These are phyloP conservation scores for Corynespora cassiicola DNA, from an alignment of 2,329 filamentous ascomycete species.

Conservation along the genomic window DNA sequence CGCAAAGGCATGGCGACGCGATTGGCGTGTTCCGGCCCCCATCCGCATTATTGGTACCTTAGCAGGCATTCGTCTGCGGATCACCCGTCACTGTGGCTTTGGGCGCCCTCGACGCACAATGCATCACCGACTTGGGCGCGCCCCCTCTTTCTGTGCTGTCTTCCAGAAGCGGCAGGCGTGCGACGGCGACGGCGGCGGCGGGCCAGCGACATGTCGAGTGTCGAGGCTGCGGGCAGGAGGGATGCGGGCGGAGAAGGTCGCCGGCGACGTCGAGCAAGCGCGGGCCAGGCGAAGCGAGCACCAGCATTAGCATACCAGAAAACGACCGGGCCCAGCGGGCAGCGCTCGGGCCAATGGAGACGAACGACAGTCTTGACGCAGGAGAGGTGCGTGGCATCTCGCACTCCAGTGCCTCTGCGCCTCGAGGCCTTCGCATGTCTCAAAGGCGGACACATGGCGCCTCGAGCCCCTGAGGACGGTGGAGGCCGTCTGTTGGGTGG, in stretches of 20 bases:
- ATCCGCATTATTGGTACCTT: slow-evolving; percentile 38
- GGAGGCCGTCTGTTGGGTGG: slow-evolving; percentile 10
- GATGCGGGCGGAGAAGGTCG: neutral
- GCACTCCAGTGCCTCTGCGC: slow-evolving; percentile 16
- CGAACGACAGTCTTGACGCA: too few species aligned
- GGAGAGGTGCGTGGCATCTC: slow-evolving; percentile 18
- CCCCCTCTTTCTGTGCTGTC: slow-evolving; percentile 21
- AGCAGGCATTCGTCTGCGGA: slow-evolving; percentile 33
- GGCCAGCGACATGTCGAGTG: slow-evolving; percentile 8
- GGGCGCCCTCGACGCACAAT: slow-evolving; percentile 30
- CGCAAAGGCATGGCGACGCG: slow-evolving; percentile 11
- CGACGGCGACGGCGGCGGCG: too few species aligned
- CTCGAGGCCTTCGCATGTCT: slow-evolving; percentile 20
- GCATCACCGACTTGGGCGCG: slow-evolving; percentile 21
- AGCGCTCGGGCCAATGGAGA: too few species aligned
- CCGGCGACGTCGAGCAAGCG: slow-evolving; percentile 6
- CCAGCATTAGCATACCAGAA: slow-evolving; percentile 4
- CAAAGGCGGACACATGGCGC: slow-evolving; percentile 20
- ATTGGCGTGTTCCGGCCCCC: slow-evolving; percentile 20
- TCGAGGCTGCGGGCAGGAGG: neutral
- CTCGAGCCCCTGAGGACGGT: slow-evolving; percentile 22
- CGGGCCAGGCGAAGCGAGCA: slow-evolving; percentile 24
- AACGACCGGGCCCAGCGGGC: neutral
- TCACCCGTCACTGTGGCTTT: slow-evolving; percentile 46
- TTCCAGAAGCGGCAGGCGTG: slow-evolving; percentile 33